Base-by-base conservation (phyloP, 176 grass and related monocot species). In the Tillandsia fasciculata region DNA sequence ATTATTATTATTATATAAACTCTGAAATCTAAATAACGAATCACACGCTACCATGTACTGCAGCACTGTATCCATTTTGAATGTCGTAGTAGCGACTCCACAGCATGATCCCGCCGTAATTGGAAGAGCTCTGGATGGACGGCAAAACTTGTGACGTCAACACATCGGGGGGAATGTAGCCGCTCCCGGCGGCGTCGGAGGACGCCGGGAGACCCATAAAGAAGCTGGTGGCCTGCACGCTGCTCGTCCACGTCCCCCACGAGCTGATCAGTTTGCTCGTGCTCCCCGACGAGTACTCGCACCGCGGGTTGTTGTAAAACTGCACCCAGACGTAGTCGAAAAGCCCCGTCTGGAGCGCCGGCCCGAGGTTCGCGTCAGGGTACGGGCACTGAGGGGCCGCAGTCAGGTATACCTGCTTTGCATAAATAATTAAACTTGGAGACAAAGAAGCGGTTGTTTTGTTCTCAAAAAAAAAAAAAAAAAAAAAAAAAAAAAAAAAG, bases 321-420 rank as follows among this genome's bases (percentile, higher is more conserved):
- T 96, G 91, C 51, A 96, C 80, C 91, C 91, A 96, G 26, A 96
- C 85, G 83, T 88, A 91, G 82, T 96, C 82, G 65, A 96, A 91
- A 11, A 86, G 68, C 48, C 79, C 85, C 5, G 82, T 83, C 27
- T 76, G 64, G 20, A 92, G 72, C 70, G 85, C 85, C 2, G 72
- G 24, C 0, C 27, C 69, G 5, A 91, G 68, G 10, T 58, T 72
- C 1, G 48, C 48, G 74, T 87, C 91, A 11, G 90, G 87, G 81
- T 70, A 84, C 0, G 77, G 72, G 64, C 87, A 90, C 79, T 85
- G 79, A 8, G 82, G 87, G 59, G 84, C 82, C 3, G 85, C 85
- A 20, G 72, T 63, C 14, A 91, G 53, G 74, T 68, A 26, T 12
- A 88, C 58, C 63, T 59, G 49, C 12, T n/a, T n/a, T n/a, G 49